Conservation (phyloP, 805 yeast species). For the Hanseniaspora hatyaiensis region DNA sequence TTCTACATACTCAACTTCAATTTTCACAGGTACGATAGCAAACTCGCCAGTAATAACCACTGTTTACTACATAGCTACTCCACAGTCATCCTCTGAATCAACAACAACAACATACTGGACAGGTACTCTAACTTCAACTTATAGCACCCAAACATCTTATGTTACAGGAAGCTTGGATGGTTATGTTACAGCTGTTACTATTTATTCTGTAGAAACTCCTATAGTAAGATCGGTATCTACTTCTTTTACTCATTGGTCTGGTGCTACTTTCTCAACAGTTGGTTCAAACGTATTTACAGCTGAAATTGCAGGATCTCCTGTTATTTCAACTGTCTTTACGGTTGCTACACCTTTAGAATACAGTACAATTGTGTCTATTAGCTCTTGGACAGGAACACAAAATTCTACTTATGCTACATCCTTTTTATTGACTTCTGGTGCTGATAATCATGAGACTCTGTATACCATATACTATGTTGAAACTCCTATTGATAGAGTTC, state of each 20-base stretch:
- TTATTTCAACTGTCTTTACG: constrained; percentile 10
- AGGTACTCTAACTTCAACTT: constrained; percentile 16
- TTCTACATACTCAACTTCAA: constrained; percentile 2
- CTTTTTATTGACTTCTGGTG: constrained; percentile 12
- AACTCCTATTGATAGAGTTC: constrained; percentile 17
- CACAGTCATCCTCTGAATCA: constrained; percentile 5
- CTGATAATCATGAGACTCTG: constrained; percentile 17
- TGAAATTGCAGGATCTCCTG: constrained; percentile 8
- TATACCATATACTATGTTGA: constrained; percentile 18
- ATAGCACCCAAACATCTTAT: constrained; percentile 1
- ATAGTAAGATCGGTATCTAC: constrained; percentile 8
- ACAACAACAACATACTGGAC: constrained; percentile 10
- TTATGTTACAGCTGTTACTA: constrained; percentile 10
- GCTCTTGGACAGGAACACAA: constrained; percentile 17
- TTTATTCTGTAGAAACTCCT: constrained; percentile 15
- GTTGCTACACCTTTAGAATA: constrained; percentile 15
- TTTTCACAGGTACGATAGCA: background rate
- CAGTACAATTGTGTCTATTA: constrained; percentile 4
- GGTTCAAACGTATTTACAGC: constrained; percentile 1
- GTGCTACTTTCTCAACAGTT: background rate
- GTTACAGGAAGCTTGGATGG: constrained; percentile 15
- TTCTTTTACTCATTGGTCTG: constrained; percentile 13
- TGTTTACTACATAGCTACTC: constrained; percentile 19
- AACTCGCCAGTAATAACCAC: constrained; percentile 16
- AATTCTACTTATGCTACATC: constrained; percentile 17